These are phyloP conservation scores for Skeletonema potamos DNA, from an alignment of 108 stramenopile species.

Conservation along the genomic window DNA sequence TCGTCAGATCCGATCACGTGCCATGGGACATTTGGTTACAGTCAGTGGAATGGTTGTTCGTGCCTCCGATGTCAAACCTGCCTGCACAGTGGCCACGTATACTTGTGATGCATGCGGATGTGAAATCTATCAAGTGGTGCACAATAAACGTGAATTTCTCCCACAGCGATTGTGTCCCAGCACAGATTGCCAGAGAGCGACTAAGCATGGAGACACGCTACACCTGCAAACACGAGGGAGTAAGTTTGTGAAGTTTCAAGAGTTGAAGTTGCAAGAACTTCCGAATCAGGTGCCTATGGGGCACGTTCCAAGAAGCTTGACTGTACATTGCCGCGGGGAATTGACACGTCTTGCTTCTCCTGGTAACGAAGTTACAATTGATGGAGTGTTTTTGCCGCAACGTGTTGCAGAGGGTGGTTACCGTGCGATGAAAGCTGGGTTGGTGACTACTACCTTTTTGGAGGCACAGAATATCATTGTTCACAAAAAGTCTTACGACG, in stretches of 20 bases:
- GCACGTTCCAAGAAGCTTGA: constrained; percentile 93
- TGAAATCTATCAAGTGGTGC: constrained; percentile 94
- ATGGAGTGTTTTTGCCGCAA: constrained; percentile 92
- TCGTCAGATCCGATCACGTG: constrained; percentile 76
- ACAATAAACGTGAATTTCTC: constrained; percentile 74
- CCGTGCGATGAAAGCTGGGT: constrained; percentile 89
- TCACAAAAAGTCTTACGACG: constrained; percentile 91
- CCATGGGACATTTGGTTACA: constrained; percentile 92
- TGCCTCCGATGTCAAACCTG: constrained; percentile 95
- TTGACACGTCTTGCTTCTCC: constrained; percentile 87
- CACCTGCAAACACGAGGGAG: constrained; percentile 92
- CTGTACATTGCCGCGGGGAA: constrained; percentile 90
- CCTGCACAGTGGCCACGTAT: constrained; percentile 94
- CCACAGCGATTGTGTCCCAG: constrained; percentile 78
- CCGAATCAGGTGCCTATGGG: constrained; percentile 98
- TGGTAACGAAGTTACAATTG: constrained; percentile 95
- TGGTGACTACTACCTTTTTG: constrained; percentile 90
- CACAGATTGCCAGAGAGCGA: constrained; percentile 47
- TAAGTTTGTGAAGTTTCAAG: constrained; percentile 97
- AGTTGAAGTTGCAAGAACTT: constrained; percentile 95
- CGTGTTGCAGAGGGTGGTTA: constrained; percentile 77
- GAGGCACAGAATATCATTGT: constrained; percentile 85
- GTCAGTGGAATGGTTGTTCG: constrained; percentile 93
- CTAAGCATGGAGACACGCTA: constrained; percentile 51
- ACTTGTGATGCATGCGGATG: constrained; percentile 96